phyloP scores from a whole-genome alignment of 768 basidiomycete genomes.

The Boletus sp. region DNA sequence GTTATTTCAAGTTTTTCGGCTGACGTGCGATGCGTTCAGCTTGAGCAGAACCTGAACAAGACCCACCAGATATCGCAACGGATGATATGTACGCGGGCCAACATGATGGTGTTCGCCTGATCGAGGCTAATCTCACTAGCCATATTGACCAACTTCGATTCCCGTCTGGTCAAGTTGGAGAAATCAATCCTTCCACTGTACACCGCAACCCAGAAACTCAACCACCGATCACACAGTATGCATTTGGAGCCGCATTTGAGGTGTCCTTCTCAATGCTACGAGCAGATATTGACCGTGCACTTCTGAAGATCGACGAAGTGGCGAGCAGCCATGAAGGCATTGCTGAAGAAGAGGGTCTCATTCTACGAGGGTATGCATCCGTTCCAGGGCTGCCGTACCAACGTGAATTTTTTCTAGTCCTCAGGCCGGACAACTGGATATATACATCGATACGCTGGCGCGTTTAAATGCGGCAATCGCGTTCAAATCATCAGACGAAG shows the following conservation, averaged over 20 bases:
- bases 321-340: slow-evolving; percentile 73
- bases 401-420: slow-evolving; percentile 45
- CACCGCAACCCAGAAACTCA: slow-evolving; percentile 71
- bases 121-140: slow-evolving; percentile 47
- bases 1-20: neutral
- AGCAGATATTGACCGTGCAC: slow-evolving; percentile 76
- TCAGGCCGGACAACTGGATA: slow-evolving; percentile 60
- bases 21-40: slow-evolving; percentile 36
- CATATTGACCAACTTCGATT: slow-evolving; percentile 82
- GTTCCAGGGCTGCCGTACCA: neutral
- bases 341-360: slow-evolving; percentile 74
- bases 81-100: slow-evolving; percentile 67
- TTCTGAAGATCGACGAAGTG: slow-evolving; percentile 76
- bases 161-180: slow-evolving; percentile 76
- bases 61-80: slow-evolving; percentile 81
- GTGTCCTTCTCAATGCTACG: neutral
- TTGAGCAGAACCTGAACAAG: slow-evolving; percentile 87
- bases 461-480: slow-evolving; percentile 78
- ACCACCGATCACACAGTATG: slow-evolving; percentile 70
- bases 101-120: slow-evolving; percentile 1
- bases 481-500: slow-evolving; percentile 62
- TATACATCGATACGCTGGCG: slow-evolving; percentile 71
- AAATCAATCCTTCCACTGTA: slow-evolving; percentile 86
- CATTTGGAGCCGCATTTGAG: slow-evolving; percentile 1
- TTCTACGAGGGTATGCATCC: slow-evolving; percentile 63